Evolutionary conservation across 1,284 basidiomycete species (phyloP), one percentile per base, ranked within the genome.

Genomic region (Pseudomicrostroma phylloplanum): DNA sequence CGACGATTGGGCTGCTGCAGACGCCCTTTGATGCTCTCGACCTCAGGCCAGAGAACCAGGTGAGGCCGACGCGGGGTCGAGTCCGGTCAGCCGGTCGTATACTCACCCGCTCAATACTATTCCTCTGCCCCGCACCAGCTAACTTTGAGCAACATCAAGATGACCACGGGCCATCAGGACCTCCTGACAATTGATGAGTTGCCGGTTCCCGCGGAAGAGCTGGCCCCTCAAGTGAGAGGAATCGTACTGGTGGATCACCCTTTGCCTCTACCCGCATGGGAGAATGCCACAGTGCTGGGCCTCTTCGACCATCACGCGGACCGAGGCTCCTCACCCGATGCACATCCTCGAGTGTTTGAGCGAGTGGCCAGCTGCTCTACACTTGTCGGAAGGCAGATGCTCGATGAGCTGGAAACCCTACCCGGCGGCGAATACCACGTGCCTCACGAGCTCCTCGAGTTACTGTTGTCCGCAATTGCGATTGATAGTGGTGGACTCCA

Each of bases 221-320:
- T 80, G 1, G 70, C 73, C 1, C 66, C 68, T 46, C 60, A 65
- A 39, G 64, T 79, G 19, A 56, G 66, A 12, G 78, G 80, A 6
- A 78, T 80, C 53, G 73, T 76, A 1, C 65, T 80, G 6, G 79
- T 80, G 25, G 80, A 80, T 56, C 80, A 80, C 57, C 79, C 79
- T 21, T 48, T 71, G 1, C 78, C 80, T n/a, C 60, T 69, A 6
- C 66, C 71, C 17, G 68, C 66, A 0, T 80, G 78, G 79, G 64
- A 65, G 11, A 59, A 63, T 6, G 73, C 74, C 6, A 63, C 62
- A 23, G 49, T 78, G 1, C 39, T 75, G 36, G 63, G 69, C 7
- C 76, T 80, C 57, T 69, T 80, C 30, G 79, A 80, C 57, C 80
- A 80, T 58, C 80, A 80, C 64, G 70, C 63, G 1, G 80, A 80